Percentiles rank a stretch among this genome's conserved stretches.
Conservation (phyloP, 257 asterid species). For the Gentiana straminea region DNA sequence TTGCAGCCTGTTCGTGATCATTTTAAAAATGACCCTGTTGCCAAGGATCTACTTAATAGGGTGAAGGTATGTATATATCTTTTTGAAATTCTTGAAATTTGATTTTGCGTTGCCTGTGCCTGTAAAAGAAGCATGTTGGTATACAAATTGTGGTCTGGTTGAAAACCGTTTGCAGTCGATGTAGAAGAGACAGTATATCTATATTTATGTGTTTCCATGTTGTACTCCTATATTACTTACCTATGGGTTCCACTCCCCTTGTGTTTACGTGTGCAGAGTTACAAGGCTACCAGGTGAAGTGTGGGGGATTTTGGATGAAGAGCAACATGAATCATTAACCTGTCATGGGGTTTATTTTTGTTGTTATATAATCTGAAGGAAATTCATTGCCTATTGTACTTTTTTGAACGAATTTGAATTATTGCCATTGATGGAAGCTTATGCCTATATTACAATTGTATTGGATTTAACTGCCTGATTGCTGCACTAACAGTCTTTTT, state of each 20-base stretch:
- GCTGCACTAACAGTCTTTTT: too few species aligned
- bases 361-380: too few species aligned
- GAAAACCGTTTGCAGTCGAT: background rate
- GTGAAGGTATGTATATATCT: slow-evolving; percentile 44
- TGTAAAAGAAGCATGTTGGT: background rate
- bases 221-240: background rate
- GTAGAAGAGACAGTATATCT: background rate
- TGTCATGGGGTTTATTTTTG: too few species aligned
- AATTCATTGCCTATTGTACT: too few species aligned
- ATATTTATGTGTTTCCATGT: background rate
- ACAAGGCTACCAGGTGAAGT: slow-evolving; percentile 38
- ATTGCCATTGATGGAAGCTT: too few species aligned
- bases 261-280: slow-evolving; percentile 29
- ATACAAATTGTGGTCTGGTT: background rate
- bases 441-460: too few species aligned
- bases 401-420: too few species aligned
- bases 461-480: too few species aligned
- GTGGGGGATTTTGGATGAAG: too few species aligned
- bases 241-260: too few species aligned
- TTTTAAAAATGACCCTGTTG: slow-evolving; percentile 48
- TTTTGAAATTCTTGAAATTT: background rate
- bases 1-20: slow-evolving; percentile 82
- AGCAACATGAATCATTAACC: too few species aligned
- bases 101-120: background rate
- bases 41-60: slow-evolving; percentile 58